These are phyloP conservation scores for Amanita thiersii DNA, from an alignment of 768 basidiomycete genomes.

Conservation along the genomic window DNA sequence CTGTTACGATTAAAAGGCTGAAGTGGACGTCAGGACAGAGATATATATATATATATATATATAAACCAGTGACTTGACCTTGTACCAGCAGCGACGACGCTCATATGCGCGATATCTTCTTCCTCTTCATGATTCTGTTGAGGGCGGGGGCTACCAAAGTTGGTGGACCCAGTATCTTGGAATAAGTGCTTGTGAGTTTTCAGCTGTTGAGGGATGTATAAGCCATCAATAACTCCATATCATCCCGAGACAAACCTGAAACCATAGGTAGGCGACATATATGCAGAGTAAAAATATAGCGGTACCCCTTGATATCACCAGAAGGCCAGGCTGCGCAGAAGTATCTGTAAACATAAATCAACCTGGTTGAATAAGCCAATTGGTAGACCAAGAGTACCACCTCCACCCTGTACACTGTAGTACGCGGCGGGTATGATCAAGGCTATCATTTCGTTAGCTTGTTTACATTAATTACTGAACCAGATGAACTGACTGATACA, in stretches of 20 bases:
- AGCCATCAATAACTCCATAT: constrained; percentile 3
- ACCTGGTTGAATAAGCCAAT: constrained; percentile 12
- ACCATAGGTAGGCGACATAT: constrained; percentile 68
- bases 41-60: not conserved
- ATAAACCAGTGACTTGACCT: constrained; percentile 24
- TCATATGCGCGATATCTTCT: constrained; percentile 54
- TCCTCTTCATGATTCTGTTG: constrained; percentile 23
- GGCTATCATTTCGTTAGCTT: constrained; percentile 26
- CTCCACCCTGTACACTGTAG: constrained; percentile 23
- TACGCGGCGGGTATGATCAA: constrained; percentile 91
- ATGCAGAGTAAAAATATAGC: constrained; percentile 66
- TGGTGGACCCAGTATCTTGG: not conserved
- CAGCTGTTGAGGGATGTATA: constrained; percentile 34
- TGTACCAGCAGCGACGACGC: constrained; percentile 50
- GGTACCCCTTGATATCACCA: constrained; percentile 53
- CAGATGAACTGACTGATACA: constrained; percentile 59
- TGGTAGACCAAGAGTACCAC: constrained; percentile 6
- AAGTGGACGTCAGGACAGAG: constrained; percentile 4
- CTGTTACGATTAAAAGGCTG: constrained; percentile 66
- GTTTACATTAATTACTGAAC: not conserved
- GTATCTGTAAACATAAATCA: constrained; percentile 15
- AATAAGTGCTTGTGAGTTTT: constrained; percentile 62
- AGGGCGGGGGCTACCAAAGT: constrained; percentile 1
- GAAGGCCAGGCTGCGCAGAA: constrained; percentile 37
- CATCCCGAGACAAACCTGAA: constrained; percentile 44